Conservation (phyloP, 495 filamentous ascomycete species). For the Saxophila tyrrhenica region DNA sequence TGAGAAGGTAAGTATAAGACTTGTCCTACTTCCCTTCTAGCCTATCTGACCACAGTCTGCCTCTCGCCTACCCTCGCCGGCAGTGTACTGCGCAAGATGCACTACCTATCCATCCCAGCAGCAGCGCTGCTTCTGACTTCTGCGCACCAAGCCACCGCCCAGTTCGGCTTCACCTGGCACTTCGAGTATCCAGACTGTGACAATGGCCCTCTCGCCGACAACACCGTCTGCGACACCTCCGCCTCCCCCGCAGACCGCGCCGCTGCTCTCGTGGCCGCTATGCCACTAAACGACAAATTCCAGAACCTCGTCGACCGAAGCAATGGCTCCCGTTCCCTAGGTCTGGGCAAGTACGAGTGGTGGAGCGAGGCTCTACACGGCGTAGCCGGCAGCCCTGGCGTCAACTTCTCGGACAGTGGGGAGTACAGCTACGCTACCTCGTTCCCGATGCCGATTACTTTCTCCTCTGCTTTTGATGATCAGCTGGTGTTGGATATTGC, state of each 20-base stretch:
- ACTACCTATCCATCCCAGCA: background rate
- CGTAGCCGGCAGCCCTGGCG: conserved; percentile 23
- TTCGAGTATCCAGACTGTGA: conserved; percentile 15
- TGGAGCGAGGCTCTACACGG: conserved; percentile 43
- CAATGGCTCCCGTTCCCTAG: conserved; percentile 31
- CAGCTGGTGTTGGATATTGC: conserved; percentile 35
- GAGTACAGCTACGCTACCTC: conserved; percentile 37
- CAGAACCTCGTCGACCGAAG: conserved; percentile 29
- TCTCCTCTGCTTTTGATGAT: conserved; percentile 39
- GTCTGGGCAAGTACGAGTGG: conserved; percentile 38
- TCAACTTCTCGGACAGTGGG: conserved; percentile 22
- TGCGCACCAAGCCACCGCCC: background rate
- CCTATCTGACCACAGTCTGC: background rate
- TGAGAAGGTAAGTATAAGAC: background rate
- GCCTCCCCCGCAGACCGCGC: conserved; percentile 30
- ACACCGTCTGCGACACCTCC: conserved; percentile 35
- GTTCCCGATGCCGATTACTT: conserved; percentile 37
- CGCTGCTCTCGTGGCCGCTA: conserved; percentile 29
- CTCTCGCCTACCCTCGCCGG: background rate
- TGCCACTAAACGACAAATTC: conserved; percentile 43
- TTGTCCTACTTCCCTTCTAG: background rate
- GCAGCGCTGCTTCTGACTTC: background rate
- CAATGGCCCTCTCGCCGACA: conserved; percentile 29
- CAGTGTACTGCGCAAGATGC: background rate
- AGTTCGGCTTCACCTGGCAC: background rate